Base-by-base conservation (phyloP, 345 rosid genomes). In the Linum lewisii region DNA sequence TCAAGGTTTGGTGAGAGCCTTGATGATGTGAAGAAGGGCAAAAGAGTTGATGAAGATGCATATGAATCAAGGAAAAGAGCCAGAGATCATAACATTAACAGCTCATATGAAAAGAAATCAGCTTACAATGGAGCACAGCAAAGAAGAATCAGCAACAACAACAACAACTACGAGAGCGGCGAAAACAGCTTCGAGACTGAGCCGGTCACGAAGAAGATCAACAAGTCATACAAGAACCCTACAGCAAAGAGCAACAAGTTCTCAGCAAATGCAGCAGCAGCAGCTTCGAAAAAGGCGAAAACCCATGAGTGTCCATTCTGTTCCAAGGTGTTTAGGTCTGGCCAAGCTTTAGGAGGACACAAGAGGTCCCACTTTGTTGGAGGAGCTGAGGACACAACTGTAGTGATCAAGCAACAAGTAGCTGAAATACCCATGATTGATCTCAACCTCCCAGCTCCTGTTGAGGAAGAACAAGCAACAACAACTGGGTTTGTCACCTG, bases 301-400 rank as follows among this genome's bases (percentile, higher is more conserved):
- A 78, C 81, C 6, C 98, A 92, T 14, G 87, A 84, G 71, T 92
- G 98, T 61, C 96, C 96, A 1, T 82, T 92, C 68, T 92, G 96
- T 75, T 86, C 68, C 62, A 84, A 82, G 76, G 86, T 84, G 54
- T 92, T 92, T 70, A 78, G 77, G 70, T 92, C 98, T 24, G 98
- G 95, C 56, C 98, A 92, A 65, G 98, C 98, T 19, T 72, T 92
- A 63, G 98, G 95, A 38, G 96, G 98, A 25, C 98, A 92, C 72
- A 92, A 92, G 82, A 81, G 96, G 78, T 88, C 98, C 72, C 98
- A 92, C 76, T 92, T 92, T 59, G 69, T 74, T 61, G 98, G 87
- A 51, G 75, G 78, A 57, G 79, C 70, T 15, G 82, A 80, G 52
- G 81, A 78, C 69, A 80, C 71, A 69, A 72, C 83, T 16, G 60